Conservation (phyloP, 2,329 filamentous ascomycete species). For the Penicillium hesseltinei region DNA sequence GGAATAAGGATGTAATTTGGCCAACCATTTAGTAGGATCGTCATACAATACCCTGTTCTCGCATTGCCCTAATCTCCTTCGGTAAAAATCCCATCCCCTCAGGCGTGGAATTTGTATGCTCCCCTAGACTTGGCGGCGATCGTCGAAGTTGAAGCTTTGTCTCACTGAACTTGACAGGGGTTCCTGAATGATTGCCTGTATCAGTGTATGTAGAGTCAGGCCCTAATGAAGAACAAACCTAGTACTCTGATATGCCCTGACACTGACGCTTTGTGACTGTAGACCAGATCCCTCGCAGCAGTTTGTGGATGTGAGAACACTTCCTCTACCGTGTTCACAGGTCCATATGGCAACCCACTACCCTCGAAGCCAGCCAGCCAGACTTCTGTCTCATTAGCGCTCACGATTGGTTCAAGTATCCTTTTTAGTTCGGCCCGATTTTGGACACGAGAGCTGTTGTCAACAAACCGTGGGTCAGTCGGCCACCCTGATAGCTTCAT, state of each 20-base stretch:
- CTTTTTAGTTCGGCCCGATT: slow-evolving; percentile 39
- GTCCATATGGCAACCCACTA: slow-evolving; percentile 47
- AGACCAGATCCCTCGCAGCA: slow-evolving; percentile 41
- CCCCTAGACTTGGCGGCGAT: slow-evolving; percentile 29
- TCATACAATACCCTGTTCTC: not conserved
- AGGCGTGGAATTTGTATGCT: slow-evolving; percentile 32
- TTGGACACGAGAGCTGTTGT: slow-evolving; percentile 63
- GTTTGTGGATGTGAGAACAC: slow-evolving; percentile 48
- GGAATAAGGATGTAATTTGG: not conserved
- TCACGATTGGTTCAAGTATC: slow-evolving; percentile 38
- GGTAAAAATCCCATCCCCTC: slow-evolving; percentile 22
- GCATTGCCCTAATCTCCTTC: not conserved
- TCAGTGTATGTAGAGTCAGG: not conserved
- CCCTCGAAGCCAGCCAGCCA: slow-evolving; percentile 44
- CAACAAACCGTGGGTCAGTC: slow-evolving; percentile 57
- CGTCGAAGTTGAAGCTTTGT: slow-evolving; percentile 24
- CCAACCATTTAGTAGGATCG: not conserved
- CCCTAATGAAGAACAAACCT: slow-evolving; percentile 17
- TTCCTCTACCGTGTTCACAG: slow-evolving; percentile 47
- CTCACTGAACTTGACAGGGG: slow-evolving; percentile 36
- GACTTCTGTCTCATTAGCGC: slow-evolving; percentile 39
- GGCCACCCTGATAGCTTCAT: slow-evolving; percentile 61
- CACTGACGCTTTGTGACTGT: slow-evolving; percentile 20
- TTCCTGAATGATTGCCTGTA: not conserved
- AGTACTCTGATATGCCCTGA: slow-evolving; percentile 29